Evolutionary conservation across 2,329 filamentous ascomycete species (phyloP).

Genomic region (Endothia cerciana): DNA sequence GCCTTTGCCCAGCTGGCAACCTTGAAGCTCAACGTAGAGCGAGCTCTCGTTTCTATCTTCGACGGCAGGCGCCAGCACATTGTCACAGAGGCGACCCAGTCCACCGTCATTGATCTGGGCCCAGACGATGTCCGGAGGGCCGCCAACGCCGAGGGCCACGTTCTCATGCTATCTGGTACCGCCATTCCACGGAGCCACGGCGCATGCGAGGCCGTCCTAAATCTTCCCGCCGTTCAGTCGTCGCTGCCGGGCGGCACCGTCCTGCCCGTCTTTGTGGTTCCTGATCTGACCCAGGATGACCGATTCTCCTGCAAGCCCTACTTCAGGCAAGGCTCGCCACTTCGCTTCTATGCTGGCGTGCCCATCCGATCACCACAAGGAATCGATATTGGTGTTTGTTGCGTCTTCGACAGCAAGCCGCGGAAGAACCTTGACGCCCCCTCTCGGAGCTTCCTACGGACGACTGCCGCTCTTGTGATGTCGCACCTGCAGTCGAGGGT

Average conservation of each 20-base stretch:
- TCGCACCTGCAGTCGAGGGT: constrained; percentile 35
- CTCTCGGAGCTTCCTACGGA: constrained; percentile 31
- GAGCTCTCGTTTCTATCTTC: constrained; percentile 36
- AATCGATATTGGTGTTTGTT: constrained; percentile 25
- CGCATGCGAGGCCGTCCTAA: constrained; percentile 17
- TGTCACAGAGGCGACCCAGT: constrained; percentile 25
- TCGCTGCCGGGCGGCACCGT: neutral
- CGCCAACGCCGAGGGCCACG: neutral
- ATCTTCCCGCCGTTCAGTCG: constrained; percentile 5
- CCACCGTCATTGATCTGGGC: neutral
- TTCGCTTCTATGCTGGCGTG: constrained; percentile 26
- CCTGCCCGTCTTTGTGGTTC: constrained; percentile 21
- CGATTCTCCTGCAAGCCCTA: constrained; percentile 8
- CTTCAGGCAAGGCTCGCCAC: neutral
- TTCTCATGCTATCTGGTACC: constrained; percentile 14
- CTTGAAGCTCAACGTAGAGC: constrained; percentile 45
- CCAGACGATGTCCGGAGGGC: neutral
- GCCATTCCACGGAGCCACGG: constrained; percentile 14
- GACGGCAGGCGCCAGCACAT: constrained; percentile 25
- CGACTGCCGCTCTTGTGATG: constrained; percentile 34
- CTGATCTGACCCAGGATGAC: constrained; percentile 21
- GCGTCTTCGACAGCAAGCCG: constrained; percentile 13
- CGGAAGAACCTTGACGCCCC: constrained; percentile 24
- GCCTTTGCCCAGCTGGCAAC: constrained; percentile 49
- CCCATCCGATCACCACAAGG: constrained; percentile 23